Conservation (phyloP, 176 grass and related monocot species). For the Tillandsia fasciculata region DNA sequence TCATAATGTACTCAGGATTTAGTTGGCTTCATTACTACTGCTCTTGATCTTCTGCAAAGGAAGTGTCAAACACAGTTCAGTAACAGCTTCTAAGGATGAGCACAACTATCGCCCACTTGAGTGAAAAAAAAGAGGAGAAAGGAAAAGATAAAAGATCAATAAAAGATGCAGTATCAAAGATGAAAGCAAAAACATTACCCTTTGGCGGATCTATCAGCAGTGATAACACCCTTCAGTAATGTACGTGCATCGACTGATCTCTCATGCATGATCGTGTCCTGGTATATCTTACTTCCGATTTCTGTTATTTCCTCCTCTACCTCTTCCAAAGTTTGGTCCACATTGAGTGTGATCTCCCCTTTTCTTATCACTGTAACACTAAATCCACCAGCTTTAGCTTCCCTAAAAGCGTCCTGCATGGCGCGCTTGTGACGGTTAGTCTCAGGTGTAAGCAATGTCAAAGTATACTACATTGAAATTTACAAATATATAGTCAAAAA, state of each 20-base stretch:
- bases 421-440: neutral
- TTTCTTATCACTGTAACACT: slow-evolving; percentile 27
- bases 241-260: slow-evolving; percentile 23
- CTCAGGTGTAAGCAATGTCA: too few relatives aligned
- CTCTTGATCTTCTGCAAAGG: neutral
- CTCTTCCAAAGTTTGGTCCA: slow-evolving; percentile 32
- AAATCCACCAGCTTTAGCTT: slow-evolving; percentile 29
- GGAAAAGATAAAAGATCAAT: neutral
- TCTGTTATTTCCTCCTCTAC: slow-evolving; percentile 32
- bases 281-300: slow-evolving; percentile 33
- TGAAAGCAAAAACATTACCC: slow-evolving; percentile 6
- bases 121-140: neutral
- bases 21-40: neutral
- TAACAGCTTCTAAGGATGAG: neutral
- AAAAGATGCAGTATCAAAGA: too few relatives aligned
- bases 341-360: slow-evolving; percentile 30
- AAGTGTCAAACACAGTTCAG: neutral
- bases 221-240: slow-evolving; percentile 22
- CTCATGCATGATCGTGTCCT: slow-evolving; percentile 28
- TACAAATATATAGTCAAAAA: too few relatives aligned
- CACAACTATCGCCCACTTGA: neutral
- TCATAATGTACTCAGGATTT: neutral
- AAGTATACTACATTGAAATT: too few relatives aligned
- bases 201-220: slow-evolving; percentile 22
- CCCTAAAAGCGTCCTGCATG: slow-evolving; percentile 29